Base-by-base conservation (phyloP, 1,284 basidiomycete genomes). In the Ganoderma leucocontextum region DNA sequence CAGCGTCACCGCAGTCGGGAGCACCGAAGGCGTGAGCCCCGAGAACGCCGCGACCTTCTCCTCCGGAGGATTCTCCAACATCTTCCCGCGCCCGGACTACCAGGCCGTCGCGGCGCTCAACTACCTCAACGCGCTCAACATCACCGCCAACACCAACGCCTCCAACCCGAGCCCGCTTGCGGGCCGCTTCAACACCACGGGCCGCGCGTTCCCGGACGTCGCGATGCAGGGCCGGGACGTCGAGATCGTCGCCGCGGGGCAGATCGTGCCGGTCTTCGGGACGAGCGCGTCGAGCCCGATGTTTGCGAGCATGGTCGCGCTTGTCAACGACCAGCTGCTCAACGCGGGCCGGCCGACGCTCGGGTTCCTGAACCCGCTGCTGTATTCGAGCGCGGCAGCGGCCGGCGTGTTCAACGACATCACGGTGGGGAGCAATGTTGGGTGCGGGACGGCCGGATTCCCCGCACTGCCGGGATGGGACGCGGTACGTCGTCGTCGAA, bases 231-330 rank as follows among this genome's bases (percentile, higher is more conserved):
- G 67, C 19, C 67, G 55, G 25, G 29, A 63, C 35, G 90, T 89
- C 83, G 86, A 87, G 69, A 84, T 90, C 38, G 82, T 89, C 42
- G 75, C 88, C 60, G 82, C 83, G 60, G 87, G 87, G 13, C 39
- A 72, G 0, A 75, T 79, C 2, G 17, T 35, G 12, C 82, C 79
- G 25, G 86, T 89, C 38, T 82, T 77, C 47, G 89, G 89, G n/a
- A 91, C 89, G 29, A 89, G 87, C 70, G 85, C 86, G 63, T 85
- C 85, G 71, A 83, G 84, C 60, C 88, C 87, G 86, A 87, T 87
- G 5, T 84, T 87, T 60, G 87, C 88, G 6, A 87, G 80, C 42
- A 78, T 90, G 38, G 81, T 91, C 71, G 76, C 89, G 13, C 82
- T 90, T 39, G 77, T 91, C 47, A 90, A 90, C 69, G 88, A 90